phyloP scores from a whole-genome alignment of 768 basidiomycete genomes.

The Floccularia luteovirens region DNA sequence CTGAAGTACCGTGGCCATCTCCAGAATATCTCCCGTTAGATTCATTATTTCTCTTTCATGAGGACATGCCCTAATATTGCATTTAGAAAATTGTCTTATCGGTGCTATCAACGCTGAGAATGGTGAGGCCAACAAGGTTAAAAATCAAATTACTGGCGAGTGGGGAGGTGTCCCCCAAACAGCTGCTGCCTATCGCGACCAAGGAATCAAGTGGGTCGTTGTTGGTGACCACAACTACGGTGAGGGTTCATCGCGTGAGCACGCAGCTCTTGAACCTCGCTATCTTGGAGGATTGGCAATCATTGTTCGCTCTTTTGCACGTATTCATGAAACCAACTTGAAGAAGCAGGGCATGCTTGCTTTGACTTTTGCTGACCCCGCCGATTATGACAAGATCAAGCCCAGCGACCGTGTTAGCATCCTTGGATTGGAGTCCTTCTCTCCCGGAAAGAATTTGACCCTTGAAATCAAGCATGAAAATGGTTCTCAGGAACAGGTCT shows the following conservation, averaged over 20 bases:
- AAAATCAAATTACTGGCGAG: slow-evolving; percentile 84
- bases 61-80: slow-evolving; percentile 5
- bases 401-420: slow-evolving; percentile 88
- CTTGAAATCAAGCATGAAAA: slow-evolving; percentile 78
- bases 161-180: slow-evolving; percentile 81
- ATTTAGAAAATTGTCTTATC: slow-evolving; percentile 88
- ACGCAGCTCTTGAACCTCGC: slow-evolving; percentile 93
- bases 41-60: neutral
- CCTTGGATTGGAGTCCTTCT: slow-evolving; percentile 80
- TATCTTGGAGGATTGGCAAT: slow-evolving; percentile 94
- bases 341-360: slow-evolving; percentile 99
- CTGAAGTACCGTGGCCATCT: slow-evolving; percentile 99
- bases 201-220: slow-evolving; percentile 94
- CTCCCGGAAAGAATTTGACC: slow-evolving; percentile 88
- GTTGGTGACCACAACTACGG: slow-evolving; percentile 96
- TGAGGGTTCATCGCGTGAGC: slow-evolving; percentile 97
- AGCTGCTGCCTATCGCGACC: slow-evolving; percentile 82
- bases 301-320: slow-evolving; percentile 94
- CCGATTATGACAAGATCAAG: slow-evolving; percentile 89
- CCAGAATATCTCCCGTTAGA: slow-evolving; percentile 91
- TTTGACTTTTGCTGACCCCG: slow-evolving; percentile 85
- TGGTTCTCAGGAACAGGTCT: slow-evolving; percentile 68
- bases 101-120: slow-evolving; percentile 96
- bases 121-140: slow-evolving; percentile 92
- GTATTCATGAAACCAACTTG: slow-evolving; percentile 97